These are phyloP conservation scores for Starmerella floricola DNA, from an alignment of 805 yeast species.

Conservation along the genomic window DNA sequence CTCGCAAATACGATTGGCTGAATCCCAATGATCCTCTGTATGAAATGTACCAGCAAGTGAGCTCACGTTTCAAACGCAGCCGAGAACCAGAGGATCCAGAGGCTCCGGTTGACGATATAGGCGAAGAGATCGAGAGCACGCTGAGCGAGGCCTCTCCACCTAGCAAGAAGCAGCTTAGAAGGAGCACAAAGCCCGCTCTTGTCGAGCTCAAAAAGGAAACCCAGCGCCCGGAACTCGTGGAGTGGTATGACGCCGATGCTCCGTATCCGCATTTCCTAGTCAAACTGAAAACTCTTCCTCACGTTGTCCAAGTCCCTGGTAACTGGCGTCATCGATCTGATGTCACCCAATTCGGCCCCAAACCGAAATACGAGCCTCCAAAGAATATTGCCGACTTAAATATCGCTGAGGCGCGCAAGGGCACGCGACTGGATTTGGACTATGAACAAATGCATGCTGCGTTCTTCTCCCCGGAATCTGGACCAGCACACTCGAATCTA, in stretches of 20 bases:
- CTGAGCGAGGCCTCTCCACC: background rate
- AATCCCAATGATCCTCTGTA: conserved; percentile 11
- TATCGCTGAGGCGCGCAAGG: conserved; percentile 52
- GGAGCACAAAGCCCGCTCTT: conserved; percentile 47
- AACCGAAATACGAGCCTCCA: conserved; percentile 64
- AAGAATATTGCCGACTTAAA: conserved; percentile 70
- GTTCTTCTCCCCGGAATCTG: conserved; percentile 64
- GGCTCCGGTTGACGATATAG: background rate
- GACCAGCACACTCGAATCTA: conserved; percentile 28
- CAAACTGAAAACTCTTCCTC: conserved; percentile 49
- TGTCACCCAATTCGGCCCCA: conserved; percentile 35
- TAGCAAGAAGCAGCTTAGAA: conserved; percentile 21
- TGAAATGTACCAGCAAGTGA: conserved; percentile 14
- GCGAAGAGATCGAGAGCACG: background rate
- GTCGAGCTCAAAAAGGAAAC: conserved; percentile 54
- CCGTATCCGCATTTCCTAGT: conserved; percentile 59
- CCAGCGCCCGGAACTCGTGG: conserved; percentile 57
- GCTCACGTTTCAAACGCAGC: conserved; percentile 10
- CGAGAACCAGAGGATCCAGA: background rate
- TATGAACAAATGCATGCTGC: conserved; percentile 73
- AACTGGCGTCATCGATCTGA: conserved; percentile 80
- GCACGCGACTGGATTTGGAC: conserved; percentile 75
- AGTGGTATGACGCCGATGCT: conserved; percentile 82
- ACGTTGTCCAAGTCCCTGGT: conserved; percentile 61
- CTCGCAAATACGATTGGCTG: conserved; percentile 15